Evolutionary conservation across 2,329 filamentous ascomycete genomes (phyloP).

Genomic region (Aspergillus phoenicis): DNA sequence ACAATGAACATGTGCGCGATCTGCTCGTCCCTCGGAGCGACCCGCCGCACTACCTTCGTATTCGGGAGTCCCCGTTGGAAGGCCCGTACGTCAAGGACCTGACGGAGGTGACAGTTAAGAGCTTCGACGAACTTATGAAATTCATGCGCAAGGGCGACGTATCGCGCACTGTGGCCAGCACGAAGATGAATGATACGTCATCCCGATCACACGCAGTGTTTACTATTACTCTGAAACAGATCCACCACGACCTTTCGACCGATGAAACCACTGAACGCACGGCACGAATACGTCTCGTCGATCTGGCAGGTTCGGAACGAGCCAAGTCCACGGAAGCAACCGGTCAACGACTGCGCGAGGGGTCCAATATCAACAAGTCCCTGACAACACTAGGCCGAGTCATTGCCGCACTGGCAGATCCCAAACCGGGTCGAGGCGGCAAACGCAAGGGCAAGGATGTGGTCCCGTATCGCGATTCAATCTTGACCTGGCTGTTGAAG

Average conservation of each 20-base stretch:
- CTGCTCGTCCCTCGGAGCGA: slow-evolving; percentile 79
- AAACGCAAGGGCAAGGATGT: slow-evolving; percentile 68
- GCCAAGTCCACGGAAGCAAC: slow-evolving; percentile 96
- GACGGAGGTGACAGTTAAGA: slow-evolving; percentile 88
- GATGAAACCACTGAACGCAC: slow-evolving; percentile 96
- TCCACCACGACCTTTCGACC: slow-evolving; percentile 95
- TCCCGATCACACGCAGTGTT: slow-evolving; percentile 97
- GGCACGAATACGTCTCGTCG: slow-evolving; percentile 90
- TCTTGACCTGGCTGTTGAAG: slow-evolving; percentile 83
- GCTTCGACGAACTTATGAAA: slow-evolving; percentile 81
- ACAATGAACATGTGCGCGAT: slow-evolving; percentile 98
- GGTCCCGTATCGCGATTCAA: slow-evolving; percentile 91
- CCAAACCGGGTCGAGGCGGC: slow-evolving; percentile 61
- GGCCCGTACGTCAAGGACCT: slow-evolving; percentile 97
- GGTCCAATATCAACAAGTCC: slow-evolving; percentile 98
- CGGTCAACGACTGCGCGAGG: slow-evolving; percentile 84
- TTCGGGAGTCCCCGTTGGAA: slow-evolving; percentile 90
- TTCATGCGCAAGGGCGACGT: slow-evolving; percentile 88
- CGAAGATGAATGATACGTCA: slow-evolving; percentile 99
- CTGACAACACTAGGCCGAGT: slow-evolving; percentile 93
- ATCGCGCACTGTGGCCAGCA: slow-evolving; percentile 86
- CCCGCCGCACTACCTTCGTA: slow-evolving; percentile 89
- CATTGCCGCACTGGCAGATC: slow-evolving; percentile 83
- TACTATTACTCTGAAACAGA: slow-evolving; percentile 96
- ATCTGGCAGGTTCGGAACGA: slow-evolving; percentile 90